Conservation (phyloP, 495 filamentous ascomycete genomes). For the Xylaria scruposa region DNA sequence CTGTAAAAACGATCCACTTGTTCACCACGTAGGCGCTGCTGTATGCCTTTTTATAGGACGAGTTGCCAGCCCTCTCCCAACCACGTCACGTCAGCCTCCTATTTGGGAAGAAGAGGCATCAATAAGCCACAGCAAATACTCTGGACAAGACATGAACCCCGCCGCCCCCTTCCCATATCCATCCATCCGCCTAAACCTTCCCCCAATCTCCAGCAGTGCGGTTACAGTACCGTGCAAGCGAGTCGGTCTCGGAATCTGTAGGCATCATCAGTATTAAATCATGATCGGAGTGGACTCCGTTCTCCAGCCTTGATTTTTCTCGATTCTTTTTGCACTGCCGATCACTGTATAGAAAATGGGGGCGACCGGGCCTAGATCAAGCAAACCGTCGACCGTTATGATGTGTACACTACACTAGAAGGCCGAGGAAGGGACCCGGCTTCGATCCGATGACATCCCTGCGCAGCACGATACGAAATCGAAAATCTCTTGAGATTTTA, state of each 20-base stretch:
- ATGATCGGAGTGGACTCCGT: not conserved
- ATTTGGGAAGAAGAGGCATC: conserved; percentile 8
- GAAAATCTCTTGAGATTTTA: not conserved
- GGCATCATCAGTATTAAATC: not conserved
- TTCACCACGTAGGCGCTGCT: conserved; percentile 4
- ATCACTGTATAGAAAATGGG: conserved; percentile 3
- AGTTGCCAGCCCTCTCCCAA: conserved; percentile 1
- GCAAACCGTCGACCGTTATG: not conserved
- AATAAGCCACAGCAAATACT: conserved; percentile 8
- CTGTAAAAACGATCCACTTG: conserved; percentile 6
- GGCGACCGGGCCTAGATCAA: conserved; percentile 14
- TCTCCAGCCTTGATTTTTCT: not conserved
- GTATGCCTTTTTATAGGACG: not conserved
- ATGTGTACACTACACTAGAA: too few relatives aligned
- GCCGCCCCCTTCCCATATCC: not conserved
- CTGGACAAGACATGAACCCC: not conserved
- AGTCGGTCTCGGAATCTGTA: not conserved
- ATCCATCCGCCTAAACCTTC: not conserved
- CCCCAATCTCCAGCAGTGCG: not conserved
- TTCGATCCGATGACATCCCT: conserved; percentile 16
- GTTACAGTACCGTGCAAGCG: not conserved
- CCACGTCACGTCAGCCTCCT: conserved; percentile 18
- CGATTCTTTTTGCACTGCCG: conserved; percentile 11
- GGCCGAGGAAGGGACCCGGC: not conserved
- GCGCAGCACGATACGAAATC: conserved; percentile 10